Conservation (phyloP, 2,329 filamentous ascomycete species). For the Alternaria brassicae region DNA sequence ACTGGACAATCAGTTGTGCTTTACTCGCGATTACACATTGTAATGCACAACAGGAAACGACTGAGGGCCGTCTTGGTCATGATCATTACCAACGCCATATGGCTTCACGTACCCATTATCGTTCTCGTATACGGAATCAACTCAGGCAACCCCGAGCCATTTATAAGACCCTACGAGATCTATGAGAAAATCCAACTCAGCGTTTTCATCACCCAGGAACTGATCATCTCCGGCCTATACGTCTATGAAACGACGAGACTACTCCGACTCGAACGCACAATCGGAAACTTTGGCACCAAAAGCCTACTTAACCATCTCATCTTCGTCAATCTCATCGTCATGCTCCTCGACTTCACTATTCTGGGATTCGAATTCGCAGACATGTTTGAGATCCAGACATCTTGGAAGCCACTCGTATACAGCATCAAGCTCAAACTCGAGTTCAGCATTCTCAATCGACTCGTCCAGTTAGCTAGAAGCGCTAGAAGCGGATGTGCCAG, state of each 20-base stretch:
- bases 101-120: constrained; percentile 62
- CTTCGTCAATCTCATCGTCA: constrained; percentile 31
- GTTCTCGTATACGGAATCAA: constrained; percentile 61
- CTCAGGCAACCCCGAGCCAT: constrained; percentile 40
- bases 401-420: constrained; percentile 51
- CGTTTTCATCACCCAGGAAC: constrained; percentile 50
- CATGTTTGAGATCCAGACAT: constrained; percentile 30
- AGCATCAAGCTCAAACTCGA: constrained; percentile 61
- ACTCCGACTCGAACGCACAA: constrained; percentile 21
- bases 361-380: constrained; percentile 29
- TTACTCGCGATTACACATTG: constrained; percentile 66
- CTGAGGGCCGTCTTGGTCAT: constrained; percentile 61
- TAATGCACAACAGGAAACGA: constrained; percentile 57
- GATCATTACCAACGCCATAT: constrained; percentile 62
- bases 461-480: constrained; percentile 19
- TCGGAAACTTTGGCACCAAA: constrained; percentile 21
- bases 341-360: constrained; percentile 33
- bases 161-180: constrained; percentile 41
- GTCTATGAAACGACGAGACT: constrained; percentile 55
- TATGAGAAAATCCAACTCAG: constrained; percentile 54
- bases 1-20: constrained; percentile 67
- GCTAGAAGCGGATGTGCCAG: constrained; percentile 16
- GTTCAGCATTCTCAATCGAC: constrained; percentile 57
- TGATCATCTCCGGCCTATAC: constrained; percentile 53
- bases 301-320: constrained; percentile 29